A percentile compares a stretch with the other conserved stretches of the same genome.
phyloP scores from a whole-genome alignment of 192 early-diverging fungal species.

The Linnemannia exigua region DNA sequence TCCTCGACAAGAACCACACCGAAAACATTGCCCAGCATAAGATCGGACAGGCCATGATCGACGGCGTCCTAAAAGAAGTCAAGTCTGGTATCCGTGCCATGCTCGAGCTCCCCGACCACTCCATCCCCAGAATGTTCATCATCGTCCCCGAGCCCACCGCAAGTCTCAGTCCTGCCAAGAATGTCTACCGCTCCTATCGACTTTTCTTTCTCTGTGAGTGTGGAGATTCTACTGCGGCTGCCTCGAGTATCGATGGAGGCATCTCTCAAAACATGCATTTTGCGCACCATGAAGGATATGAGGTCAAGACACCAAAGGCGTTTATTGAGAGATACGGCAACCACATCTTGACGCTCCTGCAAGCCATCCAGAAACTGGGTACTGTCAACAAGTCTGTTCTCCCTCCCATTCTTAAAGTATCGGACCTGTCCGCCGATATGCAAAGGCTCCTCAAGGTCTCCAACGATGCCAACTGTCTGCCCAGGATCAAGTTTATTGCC shows the following conservation, averaged over 20 bases:
- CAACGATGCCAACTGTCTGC: neutral
- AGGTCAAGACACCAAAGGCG: neutral
- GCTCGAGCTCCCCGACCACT: neutral
- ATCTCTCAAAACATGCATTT: neutral
- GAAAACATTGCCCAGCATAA: neutral
- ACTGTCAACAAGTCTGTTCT: neutral
- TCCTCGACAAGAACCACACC: neutral
- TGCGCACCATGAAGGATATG: neutral
- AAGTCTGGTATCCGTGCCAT: neutral
- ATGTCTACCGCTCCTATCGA: neutral
- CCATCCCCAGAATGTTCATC: constrained; percentile 1
- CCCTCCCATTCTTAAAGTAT: neutral
- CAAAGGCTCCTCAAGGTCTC: neutral
- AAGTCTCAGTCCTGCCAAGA: neutral
- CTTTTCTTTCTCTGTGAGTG: neutral
- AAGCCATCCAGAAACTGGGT: neutral
- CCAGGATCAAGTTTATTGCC: neutral
- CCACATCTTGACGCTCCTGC: neutral
- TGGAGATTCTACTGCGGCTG: neutral
- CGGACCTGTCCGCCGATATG: neutral
- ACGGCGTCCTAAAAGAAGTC: neutral
- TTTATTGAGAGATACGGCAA: neutral
- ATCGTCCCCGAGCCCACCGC: neutral
- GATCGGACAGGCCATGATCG: neutral
- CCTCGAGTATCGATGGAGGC: neutral